Evolutionary conservation across 495 filamentous ascomycete species (phyloP).

Genomic region (Immersiella caudata): DNA sequence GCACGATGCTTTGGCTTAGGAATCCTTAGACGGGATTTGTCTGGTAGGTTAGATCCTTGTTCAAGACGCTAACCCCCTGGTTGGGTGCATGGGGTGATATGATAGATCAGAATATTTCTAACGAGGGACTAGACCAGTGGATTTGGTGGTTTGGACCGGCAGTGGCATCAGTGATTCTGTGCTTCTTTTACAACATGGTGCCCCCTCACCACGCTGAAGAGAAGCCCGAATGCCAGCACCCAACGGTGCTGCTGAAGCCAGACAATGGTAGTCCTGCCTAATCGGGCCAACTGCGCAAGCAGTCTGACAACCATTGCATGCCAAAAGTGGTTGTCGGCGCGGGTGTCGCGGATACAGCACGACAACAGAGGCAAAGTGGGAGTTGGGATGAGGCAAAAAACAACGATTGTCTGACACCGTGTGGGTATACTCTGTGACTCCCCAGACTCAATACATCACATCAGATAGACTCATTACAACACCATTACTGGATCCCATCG

Average conservation of each 20-base stretch:
- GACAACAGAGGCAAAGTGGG: too few species aligned
- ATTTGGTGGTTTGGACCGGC: constrained; percentile 40
- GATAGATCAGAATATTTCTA: too few species aligned
- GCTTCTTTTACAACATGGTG: constrained; percentile 29
- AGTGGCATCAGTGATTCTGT: constrained; percentile 20
- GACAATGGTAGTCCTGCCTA: background rate
- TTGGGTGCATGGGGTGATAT: background rate
- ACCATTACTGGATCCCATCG: background rate
- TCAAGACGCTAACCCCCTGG: constrained; percentile 20
- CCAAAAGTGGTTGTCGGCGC: too few species aligned
- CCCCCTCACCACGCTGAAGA: constrained; percentile 27
- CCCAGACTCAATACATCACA: too few species aligned
- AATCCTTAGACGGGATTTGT: constrained; percentile 33
- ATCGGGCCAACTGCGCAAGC: too few species aligned
- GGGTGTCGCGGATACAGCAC: too few species aligned
- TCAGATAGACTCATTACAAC: background rate
- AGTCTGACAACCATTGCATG: too few species aligned
- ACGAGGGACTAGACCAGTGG: constrained; percentile 45
- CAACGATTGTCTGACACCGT: too few species aligned
- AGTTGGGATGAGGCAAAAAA: too few species aligned
- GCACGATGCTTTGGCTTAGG: constrained; percentile 35
- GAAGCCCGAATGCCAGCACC: background rate
- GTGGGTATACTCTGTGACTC: too few species aligned
- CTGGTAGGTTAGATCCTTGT: too few species aligned
- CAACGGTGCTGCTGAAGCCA: background rate